Evolutionary conservation across 306 rosid species (phyloP).

Genomic region (Quercus engelmannii): DNA sequence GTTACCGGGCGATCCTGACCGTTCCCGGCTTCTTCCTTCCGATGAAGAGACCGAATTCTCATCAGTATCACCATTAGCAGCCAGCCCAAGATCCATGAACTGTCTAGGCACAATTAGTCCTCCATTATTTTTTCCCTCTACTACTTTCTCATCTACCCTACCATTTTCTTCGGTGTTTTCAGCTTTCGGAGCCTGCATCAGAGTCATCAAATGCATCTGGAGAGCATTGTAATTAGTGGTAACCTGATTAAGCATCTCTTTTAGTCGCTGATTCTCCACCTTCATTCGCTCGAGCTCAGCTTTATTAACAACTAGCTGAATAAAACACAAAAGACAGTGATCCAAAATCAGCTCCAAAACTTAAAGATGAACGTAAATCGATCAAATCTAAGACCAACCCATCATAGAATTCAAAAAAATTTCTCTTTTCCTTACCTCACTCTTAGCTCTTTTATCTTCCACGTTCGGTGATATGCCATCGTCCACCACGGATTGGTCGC

Average conservation of each 20-base stretch:
- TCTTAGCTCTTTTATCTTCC: slow-evolving; percentile 39
- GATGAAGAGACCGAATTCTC: slow-evolving; percentile 52
- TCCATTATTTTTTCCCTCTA: slow-evolving; percentile 26
- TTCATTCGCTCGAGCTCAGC: slow-evolving; percentile 50
- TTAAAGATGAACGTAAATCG: background rate
- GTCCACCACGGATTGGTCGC: slow-evolving; percentile 63
- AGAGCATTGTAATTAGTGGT: slow-evolving; percentile 40
- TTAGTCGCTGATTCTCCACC: slow-evolving; percentile 59
- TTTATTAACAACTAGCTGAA: slow-evolving; percentile 52
- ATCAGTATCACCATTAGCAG: slow-evolving; percentile 28
- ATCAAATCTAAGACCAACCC: background rate
- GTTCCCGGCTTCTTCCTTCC: slow-evolving; percentile 30
- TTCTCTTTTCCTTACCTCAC: slow-evolving; percentile 44
- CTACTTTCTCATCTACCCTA: slow-evolving; percentile 4
- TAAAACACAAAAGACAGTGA: background rate
- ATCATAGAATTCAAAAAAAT: background rate
- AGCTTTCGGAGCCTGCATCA: slow-evolving; percentile 37
- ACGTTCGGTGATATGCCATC: slow-evolving; percentile 37
- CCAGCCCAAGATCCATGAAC: slow-evolving; percentile 67
- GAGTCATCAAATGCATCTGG: slow-evolving; percentile 32
- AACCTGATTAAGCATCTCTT: slow-evolving; percentile 34
- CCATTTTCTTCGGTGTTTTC: slow-evolving; percentile 24
- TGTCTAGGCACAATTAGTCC: slow-evolving; percentile 48
- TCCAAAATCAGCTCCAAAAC: slow-evolving; percentile 3
- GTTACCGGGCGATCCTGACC: slow-evolving; percentile 35